Percentiles rank a stretch among this genome's conserved stretches.
These are phyloP conservation scores for Neoarthrinium moseri DNA, from an alignment of 2,329 filamentous ascomycete genomes.

Conservation along the genomic window DNA sequence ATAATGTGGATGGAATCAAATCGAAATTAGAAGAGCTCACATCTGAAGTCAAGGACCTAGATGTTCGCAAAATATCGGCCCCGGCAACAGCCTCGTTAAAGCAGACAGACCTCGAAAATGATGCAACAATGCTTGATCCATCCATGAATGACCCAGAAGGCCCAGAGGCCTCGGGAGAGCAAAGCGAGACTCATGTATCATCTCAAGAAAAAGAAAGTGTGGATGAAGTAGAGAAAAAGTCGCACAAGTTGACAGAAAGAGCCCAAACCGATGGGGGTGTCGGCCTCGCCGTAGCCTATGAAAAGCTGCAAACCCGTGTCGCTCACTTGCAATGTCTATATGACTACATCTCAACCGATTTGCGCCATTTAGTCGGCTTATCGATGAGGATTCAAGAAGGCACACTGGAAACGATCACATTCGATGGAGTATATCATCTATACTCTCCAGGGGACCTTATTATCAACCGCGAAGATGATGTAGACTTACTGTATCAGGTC, in stretches of 20 bases:
- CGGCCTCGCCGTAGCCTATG: not conserved
- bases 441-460: constrained; percentile 8
- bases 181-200: no score
- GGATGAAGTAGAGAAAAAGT: no score
- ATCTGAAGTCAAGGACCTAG: not conserved
- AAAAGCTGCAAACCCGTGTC: not conserved
- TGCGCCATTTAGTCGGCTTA: constrained; percentile 4
- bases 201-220: no score
- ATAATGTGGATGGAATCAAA: constrained; percentile 4
- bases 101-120: no score
- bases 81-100: no score
- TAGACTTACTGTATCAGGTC: constrained; percentile 1
- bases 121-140: no score
- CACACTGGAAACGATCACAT: not conserved
- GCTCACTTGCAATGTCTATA: constrained; percentile 2
- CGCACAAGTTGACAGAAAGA: no score
- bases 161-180: no score
- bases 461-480: not conserved
- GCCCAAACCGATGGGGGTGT: not conserved
- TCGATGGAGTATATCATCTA: constrained; percentile 10
- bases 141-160: no score
- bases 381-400: constrained; percentile 3
- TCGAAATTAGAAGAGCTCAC: not conserved
- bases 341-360: constrained; percentile 7
- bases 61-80: no score